These are phyloP conservation scores for Trichophyton verrucosum DNA, from an alignment of 2,329 filamentous ascomycete genomes.

Conservation along the genomic window DNA sequence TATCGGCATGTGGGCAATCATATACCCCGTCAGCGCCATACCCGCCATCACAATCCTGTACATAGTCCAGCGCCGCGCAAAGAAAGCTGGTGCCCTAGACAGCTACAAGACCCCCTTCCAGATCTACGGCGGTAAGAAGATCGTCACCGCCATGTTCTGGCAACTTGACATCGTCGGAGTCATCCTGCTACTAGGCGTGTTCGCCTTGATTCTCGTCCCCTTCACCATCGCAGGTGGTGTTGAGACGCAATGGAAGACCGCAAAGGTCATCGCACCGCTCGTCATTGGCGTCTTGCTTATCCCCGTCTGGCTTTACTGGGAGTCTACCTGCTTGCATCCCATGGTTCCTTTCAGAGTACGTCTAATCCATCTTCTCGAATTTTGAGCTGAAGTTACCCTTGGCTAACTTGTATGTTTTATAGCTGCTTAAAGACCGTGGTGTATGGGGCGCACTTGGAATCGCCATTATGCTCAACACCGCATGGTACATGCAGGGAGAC, in stretches of 20 bases:
- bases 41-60: conserved; percentile 44
- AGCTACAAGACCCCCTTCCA: conserved; percentile 35
- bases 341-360: conserved; percentile 46
- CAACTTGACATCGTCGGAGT: conserved; percentile 45
- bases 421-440: conserved; percentile 49
- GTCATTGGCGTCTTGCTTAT: conserved; percentile 40
- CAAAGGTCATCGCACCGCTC: conserved; percentile 41
- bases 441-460: conserved; percentile 53
- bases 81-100: conserved; percentile 38
- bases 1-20: conserved; percentile 52
- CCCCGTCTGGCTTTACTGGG: conserved; percentile 43
- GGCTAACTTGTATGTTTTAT: background rate
- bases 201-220: conserved; percentile 43
- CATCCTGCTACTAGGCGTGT: conserved; percentile 40
- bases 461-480: conserved; percentile 43
- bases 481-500: conserved; percentile 52
- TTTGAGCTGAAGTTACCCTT: background rate
- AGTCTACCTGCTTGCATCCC: conserved; percentile 38
- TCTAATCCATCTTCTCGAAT: background rate
- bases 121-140: conserved; percentile 27
- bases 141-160: conserved; percentile 40
- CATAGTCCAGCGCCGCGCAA: conserved; percentile 42
- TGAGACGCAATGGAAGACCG: conserved; percentile 38
- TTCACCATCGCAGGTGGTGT: conserved; percentile 46
- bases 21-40: conserved; percentile 45